Conservation (phyloP, 2,329 filamentous ascomycete genomes). For the Endoconidiophora polonica region DNA sequence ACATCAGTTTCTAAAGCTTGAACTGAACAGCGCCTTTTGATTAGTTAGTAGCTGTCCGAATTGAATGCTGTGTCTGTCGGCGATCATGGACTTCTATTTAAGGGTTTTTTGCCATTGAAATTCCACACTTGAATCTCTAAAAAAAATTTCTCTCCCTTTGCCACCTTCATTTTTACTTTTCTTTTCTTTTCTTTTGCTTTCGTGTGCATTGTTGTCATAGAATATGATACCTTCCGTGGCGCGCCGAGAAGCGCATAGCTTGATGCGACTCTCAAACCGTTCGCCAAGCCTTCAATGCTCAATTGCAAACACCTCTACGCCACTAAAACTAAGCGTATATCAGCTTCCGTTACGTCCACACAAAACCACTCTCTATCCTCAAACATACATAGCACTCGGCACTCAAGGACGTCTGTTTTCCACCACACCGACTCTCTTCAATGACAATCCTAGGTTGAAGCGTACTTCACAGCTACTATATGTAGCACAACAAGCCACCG, state of each 20-base stretch:
- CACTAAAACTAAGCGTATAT: no score
- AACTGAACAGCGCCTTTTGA: no score
- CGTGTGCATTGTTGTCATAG: background rate
- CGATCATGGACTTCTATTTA: background rate
- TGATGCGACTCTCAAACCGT: no score
- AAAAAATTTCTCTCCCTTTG: background rate
- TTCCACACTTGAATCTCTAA: background rate
- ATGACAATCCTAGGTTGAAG: constrained; percentile 15
- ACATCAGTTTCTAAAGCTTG: no score
- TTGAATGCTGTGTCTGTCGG: no score
- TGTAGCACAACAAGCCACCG: constrained; percentile 53
- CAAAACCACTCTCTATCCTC: no score
- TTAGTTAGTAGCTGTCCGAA: no score
- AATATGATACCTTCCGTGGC: background rate
- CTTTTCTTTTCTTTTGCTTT: background rate
- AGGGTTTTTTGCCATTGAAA: background rate
- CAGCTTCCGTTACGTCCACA: no score
- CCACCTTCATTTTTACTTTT: background rate
- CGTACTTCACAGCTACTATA: constrained; percentile 31
- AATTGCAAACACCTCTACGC: no score
- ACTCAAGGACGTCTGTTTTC: constrained; percentile 6
- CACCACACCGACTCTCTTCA: background rate
- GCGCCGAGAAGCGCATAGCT: no score
- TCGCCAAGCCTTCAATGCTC: no score
- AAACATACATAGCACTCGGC: no score